Conservation (phyloP, 495 filamentous ascomycete genomes). For the Parachaetomium inaequale region DNA sequence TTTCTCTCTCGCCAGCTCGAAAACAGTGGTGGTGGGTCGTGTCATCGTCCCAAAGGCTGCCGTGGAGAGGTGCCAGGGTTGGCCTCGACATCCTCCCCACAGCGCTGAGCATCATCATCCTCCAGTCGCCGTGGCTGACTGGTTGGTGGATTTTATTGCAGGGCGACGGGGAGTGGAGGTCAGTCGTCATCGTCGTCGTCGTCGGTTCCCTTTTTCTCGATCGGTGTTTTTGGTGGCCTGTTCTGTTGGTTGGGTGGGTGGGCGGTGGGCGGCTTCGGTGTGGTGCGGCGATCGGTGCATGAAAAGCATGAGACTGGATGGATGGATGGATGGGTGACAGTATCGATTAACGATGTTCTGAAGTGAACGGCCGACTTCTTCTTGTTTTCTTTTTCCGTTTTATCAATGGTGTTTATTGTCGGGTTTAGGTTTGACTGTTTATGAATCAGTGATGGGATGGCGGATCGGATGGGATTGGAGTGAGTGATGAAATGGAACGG, state of each 20-base stretch:
- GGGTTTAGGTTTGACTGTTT: no score
- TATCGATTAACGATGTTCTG: neutral
- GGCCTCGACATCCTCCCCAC: conserved; percentile 4
- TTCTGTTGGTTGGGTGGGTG: neutral
- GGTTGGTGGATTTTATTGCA: neutral
- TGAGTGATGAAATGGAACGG: no score
- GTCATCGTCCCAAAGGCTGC: neutral
- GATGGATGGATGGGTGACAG: neutral
- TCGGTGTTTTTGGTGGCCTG: neutral
- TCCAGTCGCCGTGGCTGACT: neutral
- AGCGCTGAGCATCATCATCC: neutral
- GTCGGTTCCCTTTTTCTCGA: neutral
- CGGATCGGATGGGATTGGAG: no score
- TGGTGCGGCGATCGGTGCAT: no score
- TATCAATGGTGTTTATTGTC: no score
- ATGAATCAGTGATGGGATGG: no score
- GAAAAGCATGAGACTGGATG: neutral
- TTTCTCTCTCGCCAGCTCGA: no score
- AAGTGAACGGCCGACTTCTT: neutral
- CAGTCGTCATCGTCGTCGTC: no score
- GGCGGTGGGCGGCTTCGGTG: neutral
- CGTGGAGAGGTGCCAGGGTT: neutral
- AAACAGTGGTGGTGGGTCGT: no score
- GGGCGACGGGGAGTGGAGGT: no score
- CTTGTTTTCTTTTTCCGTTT: neutral